Evolutionary conservation across 2,329 filamentous ascomycete species (phyloP).

Genomic region (Alternaria metachromatica): DNA sequence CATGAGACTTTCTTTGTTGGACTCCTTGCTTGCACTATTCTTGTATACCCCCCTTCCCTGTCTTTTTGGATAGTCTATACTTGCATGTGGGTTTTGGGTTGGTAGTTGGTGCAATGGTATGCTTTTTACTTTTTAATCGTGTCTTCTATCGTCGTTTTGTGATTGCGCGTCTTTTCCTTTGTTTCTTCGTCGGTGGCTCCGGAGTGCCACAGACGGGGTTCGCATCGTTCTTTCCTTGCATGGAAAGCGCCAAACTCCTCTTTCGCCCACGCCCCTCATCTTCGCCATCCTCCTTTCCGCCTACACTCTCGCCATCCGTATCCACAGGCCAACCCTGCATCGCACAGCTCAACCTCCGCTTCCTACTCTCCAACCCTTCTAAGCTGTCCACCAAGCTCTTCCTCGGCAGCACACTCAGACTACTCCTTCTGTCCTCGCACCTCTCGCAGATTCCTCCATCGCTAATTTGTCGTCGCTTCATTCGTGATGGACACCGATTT

Average conservation of each 20-base stretch:
- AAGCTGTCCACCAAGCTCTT: neutral
- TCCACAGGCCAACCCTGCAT: neutral
- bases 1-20: neutral
- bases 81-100: neutral
- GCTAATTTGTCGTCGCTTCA: conserved; percentile 19
- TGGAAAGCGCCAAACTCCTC: neutral
- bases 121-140: neutral
- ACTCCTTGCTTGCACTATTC: conserved; percentile 1
- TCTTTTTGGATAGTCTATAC: neutral
- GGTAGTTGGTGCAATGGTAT: neutral
- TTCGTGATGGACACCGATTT: conserved; percentile 32
- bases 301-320: neutral
- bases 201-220: neutral
- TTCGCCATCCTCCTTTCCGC: neutral
- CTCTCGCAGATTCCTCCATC: conserved; percentile 9
- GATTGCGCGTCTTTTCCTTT: neutral
- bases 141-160: neutral
- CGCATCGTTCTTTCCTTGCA: neutral
- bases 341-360: neutral
- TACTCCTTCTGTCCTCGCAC: conserved; percentile 18
- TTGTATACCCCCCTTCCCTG: conserved; percentile 5
- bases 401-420: conserved; percentile 23
- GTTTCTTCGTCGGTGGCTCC: neutral
- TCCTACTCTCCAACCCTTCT: neutral
- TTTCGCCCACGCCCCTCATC: neutral